Conservation (phyloP, 2,329 filamentous ascomycete species). For the Nemania sp. region DNA sequence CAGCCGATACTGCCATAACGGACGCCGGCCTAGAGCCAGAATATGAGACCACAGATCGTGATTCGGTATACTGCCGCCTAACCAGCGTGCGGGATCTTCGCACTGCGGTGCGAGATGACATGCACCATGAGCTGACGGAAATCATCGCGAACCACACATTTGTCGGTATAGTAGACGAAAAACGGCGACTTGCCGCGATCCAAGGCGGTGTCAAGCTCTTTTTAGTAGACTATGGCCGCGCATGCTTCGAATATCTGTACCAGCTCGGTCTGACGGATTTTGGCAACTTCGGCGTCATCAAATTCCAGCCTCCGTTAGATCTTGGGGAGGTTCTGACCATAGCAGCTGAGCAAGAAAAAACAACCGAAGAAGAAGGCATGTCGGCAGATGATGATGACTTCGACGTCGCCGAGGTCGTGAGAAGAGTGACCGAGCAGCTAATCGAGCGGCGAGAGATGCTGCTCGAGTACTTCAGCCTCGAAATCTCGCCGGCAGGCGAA, state of each 20-base stretch:
- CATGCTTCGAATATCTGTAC: slow-evolving; percentile 90
- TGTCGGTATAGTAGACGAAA: slow-evolving; percentile 88
- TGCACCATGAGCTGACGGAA: slow-evolving; percentile 85
- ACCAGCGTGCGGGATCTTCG: slow-evolving; percentile 86
- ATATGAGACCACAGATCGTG: slow-evolving; percentile 73
- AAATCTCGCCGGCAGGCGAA: slow-evolving; percentile 77
- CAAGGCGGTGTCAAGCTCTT: slow-evolving; percentile 92
- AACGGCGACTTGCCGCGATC: slow-evolving; percentile 84
- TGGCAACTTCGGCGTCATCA: slow-evolving; percentile 86
- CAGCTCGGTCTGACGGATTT: slow-evolving; percentile 94
- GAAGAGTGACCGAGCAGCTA: slow-evolving; percentile 68
- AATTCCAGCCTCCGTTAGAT: slow-evolving; percentile 74
- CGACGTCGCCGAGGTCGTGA: slow-evolving; percentile 67
- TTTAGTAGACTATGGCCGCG: slow-evolving; percentile 88
- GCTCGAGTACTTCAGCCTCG: slow-evolving; percentile 86
- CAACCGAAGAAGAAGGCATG: slow-evolving; percentile 39
- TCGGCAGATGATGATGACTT: slow-evolving; percentile 56
- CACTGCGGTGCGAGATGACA: slow-evolving; percentile 74
- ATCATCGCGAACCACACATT: slow-evolving; percentile 88
- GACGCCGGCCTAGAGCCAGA: slow-evolving; percentile 41
- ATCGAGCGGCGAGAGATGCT: slow-evolving; percentile 83
- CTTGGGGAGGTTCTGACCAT: slow-evolving; percentile 72
- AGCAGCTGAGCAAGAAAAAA: slow-evolving; percentile 71
- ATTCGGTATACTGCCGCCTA: slow-evolving; percentile 71
- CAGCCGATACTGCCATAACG: slow-evolving; percentile 31